These are phyloP conservation scores for Erysimum cheiranthoides DNA, from an alignment of 345 rosid genomes.

Conservation along the genomic window DNA sequence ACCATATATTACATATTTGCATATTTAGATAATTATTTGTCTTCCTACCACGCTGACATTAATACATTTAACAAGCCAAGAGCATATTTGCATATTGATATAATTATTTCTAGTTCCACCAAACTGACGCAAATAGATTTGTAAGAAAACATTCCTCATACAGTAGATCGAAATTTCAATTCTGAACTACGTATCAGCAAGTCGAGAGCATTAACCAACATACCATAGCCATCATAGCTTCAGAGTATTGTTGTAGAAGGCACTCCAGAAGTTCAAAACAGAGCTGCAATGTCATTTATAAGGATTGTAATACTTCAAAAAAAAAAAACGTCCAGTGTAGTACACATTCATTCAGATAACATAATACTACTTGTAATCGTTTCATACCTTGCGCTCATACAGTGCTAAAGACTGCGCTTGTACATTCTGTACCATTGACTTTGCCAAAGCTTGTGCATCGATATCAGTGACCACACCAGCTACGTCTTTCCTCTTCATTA, in stretches of 20 bases:
- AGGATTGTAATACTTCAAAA: conserved; percentile 11
- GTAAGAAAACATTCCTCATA: conserved; percentile 17
- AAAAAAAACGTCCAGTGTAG: conserved; percentile 13
- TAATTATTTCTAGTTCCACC: neutral
- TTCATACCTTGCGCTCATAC: conserved; percentile 76
- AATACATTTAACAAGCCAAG: neutral
- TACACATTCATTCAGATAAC: conserved; percentile 8
- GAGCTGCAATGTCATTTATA: conserved; percentile 59
- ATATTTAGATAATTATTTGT: neutral
- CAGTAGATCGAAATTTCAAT: neutral
- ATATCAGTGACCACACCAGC: conserved; percentile 53
- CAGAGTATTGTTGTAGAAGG: conserved; percentile 65
- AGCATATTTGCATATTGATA: conserved; percentile 6
- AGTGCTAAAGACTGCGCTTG: conserved; percentile 82
- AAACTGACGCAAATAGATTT: neutral
- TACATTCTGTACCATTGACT: conserved; percentile 56
- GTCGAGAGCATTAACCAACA: conserved; percentile 35
- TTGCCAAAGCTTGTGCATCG: conserved; percentile 71
- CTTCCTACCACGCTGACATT: neutral
- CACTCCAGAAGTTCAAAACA: conserved; percentile 86
- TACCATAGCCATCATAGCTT: conserved; percentile 64
- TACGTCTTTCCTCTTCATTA: conserved; percentile 62
- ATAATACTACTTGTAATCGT: conserved; percentile 10
- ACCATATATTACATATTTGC: conserved; percentile 8
- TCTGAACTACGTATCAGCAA: neutral